Conservation (phyloP, 2,329 filamentous ascomycete genomes). For the Bipolaris sorokiniana region DNA sequence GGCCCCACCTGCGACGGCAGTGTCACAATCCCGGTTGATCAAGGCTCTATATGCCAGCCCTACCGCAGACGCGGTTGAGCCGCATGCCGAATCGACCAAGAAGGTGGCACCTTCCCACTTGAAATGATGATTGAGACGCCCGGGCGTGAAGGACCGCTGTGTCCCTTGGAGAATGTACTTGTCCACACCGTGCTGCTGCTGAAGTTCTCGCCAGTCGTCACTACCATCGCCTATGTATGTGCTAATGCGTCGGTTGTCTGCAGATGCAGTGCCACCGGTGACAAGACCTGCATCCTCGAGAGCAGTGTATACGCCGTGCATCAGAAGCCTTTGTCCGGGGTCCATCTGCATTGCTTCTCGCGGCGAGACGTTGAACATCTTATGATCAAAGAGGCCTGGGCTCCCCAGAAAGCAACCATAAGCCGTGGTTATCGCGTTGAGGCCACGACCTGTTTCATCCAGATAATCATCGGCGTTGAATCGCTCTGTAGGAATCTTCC, state of each 20-base stretch:
- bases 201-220: conserved; percentile 79
- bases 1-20: conserved; percentile 27
- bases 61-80: conserved; percentile 38
- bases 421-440: too few relatives aligned
- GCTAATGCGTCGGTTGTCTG: conserved; percentile 70
- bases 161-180: conserved; percentile 62
- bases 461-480: conserved; percentile 74
- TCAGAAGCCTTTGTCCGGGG: conserved; percentile 77
- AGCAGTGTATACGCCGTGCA: conserved; percentile 78
- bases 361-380: conserved; percentile 87
- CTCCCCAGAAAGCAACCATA: conserved; percentile 69
- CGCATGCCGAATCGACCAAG: conserved; percentile 46
- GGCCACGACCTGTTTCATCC: conserved; percentile 73
- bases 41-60: conserved; percentile 37
- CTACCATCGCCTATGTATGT: conserved; percentile 78
- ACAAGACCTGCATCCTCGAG: conserved; percentile 82
- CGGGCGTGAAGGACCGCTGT: conserved; percentile 58
- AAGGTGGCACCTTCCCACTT: conserved; percentile 49
- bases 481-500: conserved; percentile 70
- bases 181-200: conserved; percentile 46
- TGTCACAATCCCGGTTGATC: conserved; percentile 33
- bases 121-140: conserved; percentile 53
- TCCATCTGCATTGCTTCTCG: conserved; percentile 81
- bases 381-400: conserved; percentile 78
- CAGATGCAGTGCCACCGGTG: conserved; percentile 65